Evolutionary conservation across 2,329 filamentous ascomycete genomes (phyloP).

Genomic region (Parastagonospora nodorum): DNA sequence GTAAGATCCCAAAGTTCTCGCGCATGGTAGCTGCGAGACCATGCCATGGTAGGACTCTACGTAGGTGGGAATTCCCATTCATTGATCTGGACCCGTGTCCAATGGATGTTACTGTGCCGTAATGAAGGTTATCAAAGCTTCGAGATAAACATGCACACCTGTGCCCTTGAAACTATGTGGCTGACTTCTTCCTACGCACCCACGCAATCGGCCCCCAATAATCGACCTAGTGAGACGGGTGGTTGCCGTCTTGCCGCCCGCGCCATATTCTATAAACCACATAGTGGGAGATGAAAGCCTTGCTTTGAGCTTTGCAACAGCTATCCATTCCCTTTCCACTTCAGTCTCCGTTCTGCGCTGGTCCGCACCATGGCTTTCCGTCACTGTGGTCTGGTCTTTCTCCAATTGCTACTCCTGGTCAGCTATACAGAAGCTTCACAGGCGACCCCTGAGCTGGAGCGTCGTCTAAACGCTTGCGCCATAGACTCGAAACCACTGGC

Average conservation of each 20-base stretch:
- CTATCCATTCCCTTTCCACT: not conserved
- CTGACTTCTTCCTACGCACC: not conserved
- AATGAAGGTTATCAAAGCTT: not conserved
- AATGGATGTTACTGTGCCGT: conserved; percentile 3
- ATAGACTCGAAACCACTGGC: not conserved
- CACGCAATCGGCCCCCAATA: not conserved
- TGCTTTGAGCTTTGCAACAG: not conserved
- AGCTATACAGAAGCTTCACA: not conserved
- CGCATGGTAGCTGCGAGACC: no score
- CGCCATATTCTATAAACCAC: not conserved
- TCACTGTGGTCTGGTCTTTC: not conserved
- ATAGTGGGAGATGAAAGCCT: not conserved
- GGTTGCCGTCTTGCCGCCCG: not conserved
- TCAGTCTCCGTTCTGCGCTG: not conserved
- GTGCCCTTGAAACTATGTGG: not conserved
- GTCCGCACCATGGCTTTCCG: not conserved
- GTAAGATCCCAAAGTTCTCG: no score
- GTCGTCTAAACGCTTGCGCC: conserved; percentile 3
- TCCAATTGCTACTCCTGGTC: not conserved
- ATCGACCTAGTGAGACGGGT: not conserved
- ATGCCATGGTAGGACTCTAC: no score
- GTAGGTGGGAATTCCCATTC: no score
- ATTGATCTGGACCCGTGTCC: no score
- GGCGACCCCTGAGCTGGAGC: not conserved
- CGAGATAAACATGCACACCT: not conserved